These are phyloP conservation scores for Hypoxylon subgilvum DNA, from an alignment of 495 filamentous ascomycete genomes.

Conservation along the genomic window DNA sequence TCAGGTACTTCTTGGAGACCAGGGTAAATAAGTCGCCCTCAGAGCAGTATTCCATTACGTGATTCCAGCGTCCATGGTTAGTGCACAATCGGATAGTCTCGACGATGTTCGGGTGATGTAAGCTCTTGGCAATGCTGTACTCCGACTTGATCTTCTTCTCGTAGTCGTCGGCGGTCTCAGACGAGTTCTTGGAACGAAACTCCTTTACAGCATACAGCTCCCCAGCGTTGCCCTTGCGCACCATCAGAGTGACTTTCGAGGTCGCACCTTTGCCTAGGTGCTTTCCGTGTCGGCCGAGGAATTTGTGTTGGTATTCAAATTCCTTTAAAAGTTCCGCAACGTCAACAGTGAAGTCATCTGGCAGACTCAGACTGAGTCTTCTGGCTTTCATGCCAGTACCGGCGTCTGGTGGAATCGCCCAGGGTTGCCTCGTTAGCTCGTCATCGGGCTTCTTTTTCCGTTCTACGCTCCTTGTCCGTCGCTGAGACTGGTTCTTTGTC, in stretches of 20 bases:
- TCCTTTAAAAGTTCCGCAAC: constrained; percentile 64
- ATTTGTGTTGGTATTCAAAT: constrained; percentile 63
- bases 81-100: constrained; percentile 73
- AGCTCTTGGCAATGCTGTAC: constrained; percentile 75
- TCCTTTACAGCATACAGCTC: constrained; percentile 79
- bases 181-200: constrained; percentile 67
- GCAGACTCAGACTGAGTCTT: constrained; percentile 65
- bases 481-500: constrained; percentile 32
- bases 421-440: constrained; percentile 46
- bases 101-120: constrained; percentile 81
- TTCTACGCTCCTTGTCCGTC: constrained; percentile 39
- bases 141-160: constrained; percentile 81
- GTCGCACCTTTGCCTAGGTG: constrained; percentile 74
- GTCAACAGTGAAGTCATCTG: constrained; percentile 69
- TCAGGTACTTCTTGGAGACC: constrained; percentile 68
- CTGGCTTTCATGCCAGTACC: constrained; percentile 71
- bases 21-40: constrained; percentile 74
- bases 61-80: constrained; percentile 70
- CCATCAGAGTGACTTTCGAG: constrained; percentile 74
- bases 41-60: constrained; percentile 85
- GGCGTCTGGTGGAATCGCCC: constrained; percentile 61
- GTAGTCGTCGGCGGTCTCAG: constrained; percentile 70
- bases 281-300: constrained; percentile 66
- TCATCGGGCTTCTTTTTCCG: constrained; percentile 35
- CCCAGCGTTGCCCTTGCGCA: constrained; percentile 56